These are phyloP conservation scores for Starmerella khaoyaiensis DNA, from an alignment of 805 yeast species.

Conservation along the genomic window DNA sequence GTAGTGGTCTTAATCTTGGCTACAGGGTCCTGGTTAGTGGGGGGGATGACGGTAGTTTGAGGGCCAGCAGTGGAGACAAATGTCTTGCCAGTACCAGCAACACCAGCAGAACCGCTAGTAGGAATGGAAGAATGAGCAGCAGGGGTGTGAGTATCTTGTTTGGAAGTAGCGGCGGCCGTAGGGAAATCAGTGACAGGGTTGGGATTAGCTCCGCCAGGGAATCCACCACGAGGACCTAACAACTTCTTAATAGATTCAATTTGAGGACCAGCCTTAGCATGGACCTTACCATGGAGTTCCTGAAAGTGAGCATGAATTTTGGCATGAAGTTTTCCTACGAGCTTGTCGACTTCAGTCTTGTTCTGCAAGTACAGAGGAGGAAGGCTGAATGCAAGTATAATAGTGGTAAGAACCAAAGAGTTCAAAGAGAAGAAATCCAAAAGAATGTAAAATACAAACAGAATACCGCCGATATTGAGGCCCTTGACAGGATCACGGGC, in stretches of 20 bases:
- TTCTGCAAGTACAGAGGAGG: conserved; percentile 64
- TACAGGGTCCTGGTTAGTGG: not conserved
- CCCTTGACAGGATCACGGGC: conserved; percentile 29
- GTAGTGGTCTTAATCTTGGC: not conserved
- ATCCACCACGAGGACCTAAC: conserved; percentile 29
- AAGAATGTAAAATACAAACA: conserved; percentile 56
- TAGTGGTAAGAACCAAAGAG: conserved; percentile 45
- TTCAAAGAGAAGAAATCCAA: conserved; percentile 66
- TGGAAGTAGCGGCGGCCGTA: conserved; percentile 23
- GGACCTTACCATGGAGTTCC: conserved; percentile 20
- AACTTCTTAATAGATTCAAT: conserved; percentile 25
- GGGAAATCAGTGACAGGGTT: conserved; percentile 20
- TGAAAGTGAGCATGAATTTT: conserved; percentile 22
- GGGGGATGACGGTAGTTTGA: not conserved
- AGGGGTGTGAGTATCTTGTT: conserved; percentile 18
- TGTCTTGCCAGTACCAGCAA: conserved; percentile 9
- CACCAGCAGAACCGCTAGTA: not conserved
- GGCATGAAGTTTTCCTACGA: conserved; percentile 19
- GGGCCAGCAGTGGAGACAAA: conserved; percentile 10
- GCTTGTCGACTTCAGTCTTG: conserved; percentile 63
- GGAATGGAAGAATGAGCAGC: conserved; percentile 3
- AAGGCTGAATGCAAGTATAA: conserved; percentile 52
- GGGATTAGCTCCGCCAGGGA: conserved; percentile 22
- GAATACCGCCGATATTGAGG: conserved; percentile 58
- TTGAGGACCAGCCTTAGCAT: conserved; percentile 29